Base-by-base conservation (phyloP, 2,329 filamentous ascomycete genomes). In the Rhynchosporium agropyri region DNA sequence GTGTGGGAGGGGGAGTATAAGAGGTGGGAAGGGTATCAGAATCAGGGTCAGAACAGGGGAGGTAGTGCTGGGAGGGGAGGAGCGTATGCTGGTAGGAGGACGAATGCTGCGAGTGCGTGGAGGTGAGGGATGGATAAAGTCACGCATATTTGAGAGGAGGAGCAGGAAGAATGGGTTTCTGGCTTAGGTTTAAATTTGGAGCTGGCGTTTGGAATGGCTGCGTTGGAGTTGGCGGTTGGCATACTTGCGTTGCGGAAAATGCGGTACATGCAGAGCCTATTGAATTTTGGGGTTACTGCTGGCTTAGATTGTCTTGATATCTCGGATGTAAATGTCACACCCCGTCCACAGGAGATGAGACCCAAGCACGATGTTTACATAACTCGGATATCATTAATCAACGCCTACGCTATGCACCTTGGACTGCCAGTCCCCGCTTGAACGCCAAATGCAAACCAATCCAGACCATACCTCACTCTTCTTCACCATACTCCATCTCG, bases 1-100 rank as follows among this genome's bases (percentile, higher is more conserved):
- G 79, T 86, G 46, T 88, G 84, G 82, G 72, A 81, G 69, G 74
- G 75, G 62, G 85, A 88, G 74, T 87, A 87, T 72, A 76, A 80
- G 71, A 77, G 78, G 63, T 86, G 84, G 72, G 82, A 86, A 70
- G 79, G 79, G 15, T 67, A 68, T 59, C 64, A 68, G 64, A 70
- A 69, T 49, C 62, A 63, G 66, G 78, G 81, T 75, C 20, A 20
- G 20, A 76, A 76, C 3, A 28, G 38, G 28, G 62, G 26, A 12
- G 12, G 29, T 31, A 40, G 40, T 15, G 26, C 29, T 61, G 71
- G 48, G 43, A 33, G 46, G 31, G 36, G 38, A 12, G 43, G 51
- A 13, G 42, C 40, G 42, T 20, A 46, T 46, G 42, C 20, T 20
- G 60, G 69, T 62, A 72, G 76, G 71, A 60, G 58, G 58, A 36